These are phyloP conservation scores for Pseudogymnoascus sp. DNA, from an alignment of 2,329 filamentous ascomycete species.

Conservation along the genomic window DNA sequence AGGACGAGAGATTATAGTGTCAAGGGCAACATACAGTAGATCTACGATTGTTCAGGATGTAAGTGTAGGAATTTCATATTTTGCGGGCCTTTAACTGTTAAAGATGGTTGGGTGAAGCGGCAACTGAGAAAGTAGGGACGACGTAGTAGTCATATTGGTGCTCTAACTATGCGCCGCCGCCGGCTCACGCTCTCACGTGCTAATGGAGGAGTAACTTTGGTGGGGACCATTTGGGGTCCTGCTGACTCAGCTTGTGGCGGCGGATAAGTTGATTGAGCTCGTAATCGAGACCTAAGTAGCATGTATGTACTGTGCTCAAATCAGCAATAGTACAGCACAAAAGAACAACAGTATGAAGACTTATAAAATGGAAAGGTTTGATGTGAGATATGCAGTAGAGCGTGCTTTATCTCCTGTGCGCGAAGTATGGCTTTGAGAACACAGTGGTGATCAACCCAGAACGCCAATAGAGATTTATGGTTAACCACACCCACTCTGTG, in stretches of 20 bases:
- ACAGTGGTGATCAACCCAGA: neutral
- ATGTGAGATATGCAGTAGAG: neutral
- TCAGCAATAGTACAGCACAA: neutral
- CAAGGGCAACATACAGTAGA: neutral
- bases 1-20: neutral
- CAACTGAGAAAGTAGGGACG: neutral
- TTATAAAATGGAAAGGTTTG: neutral
- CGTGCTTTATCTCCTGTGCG: neutral
- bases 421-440: neutral
- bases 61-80: neutral
- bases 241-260: neutral
- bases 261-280: neutral
- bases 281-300: neutral
- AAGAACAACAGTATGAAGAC: neutral
- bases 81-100: neutral
- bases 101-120: neutral
- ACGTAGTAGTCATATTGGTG: neutral
- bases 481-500: neutral
- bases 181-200: neutral
- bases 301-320: neutral
- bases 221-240: slow-evolving; percentile 2
- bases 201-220: neutral
- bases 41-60: neutral
- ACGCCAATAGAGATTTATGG: neutral
- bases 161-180: neutral